A percentile compares a stretch with the other conserved stretches of the same genome.
Conservation (phyloP, 768 basidiomycete species). For the Leucocoprinus birnbaumii region DNA sequence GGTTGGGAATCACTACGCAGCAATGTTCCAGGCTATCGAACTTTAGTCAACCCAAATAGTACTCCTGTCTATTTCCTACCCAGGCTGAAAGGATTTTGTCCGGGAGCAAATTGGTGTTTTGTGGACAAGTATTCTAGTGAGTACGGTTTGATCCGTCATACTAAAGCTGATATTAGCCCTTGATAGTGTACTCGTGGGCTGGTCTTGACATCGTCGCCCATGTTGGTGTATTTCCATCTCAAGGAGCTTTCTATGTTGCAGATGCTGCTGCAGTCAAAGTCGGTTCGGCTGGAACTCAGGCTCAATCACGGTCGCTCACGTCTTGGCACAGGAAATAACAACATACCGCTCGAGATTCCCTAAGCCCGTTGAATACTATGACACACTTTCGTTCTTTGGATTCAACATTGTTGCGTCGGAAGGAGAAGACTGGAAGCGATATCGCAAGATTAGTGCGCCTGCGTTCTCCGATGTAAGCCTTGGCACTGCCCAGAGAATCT, state of each 20-base stretch:
- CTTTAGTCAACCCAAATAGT: neutral
- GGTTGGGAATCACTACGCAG: neutral
- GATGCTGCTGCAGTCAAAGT: conserved; percentile 41
- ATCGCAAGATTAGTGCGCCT: conserved; percentile 58
- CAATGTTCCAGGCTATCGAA: conserved; percentile 5
- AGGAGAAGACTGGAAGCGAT: conserved; percentile 65
- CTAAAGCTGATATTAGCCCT: neutral
- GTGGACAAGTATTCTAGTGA: conserved; percentile 2
- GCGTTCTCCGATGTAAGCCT: conserved; percentile 57
- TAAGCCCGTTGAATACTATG: conserved; percentile 50
- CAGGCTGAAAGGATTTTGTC: neutral
- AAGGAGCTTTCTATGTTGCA: conserved; percentile 26
- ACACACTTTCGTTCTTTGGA: conserved; percentile 47
- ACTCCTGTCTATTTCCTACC: neutral
- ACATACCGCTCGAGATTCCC: conserved; percentile 49
- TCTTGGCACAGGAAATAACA: conserved; percentile 44
- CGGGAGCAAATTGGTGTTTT: conserved; percentile 2
- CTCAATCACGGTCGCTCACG: neutral
- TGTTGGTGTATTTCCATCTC: conserved; percentile 15
- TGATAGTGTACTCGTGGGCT: conserved; percentile 1
- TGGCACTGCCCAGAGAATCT: neutral
- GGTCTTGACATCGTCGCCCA: conserved; percentile 9
- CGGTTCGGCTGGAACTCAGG: too few species aligned
- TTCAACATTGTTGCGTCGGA: conserved; percentile 62
- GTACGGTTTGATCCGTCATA: neutral